Evolutionary conservation across 2,329 filamentous ascomycete genomes (phyloP).

Genomic region (Penicillium decumbens): DNA sequence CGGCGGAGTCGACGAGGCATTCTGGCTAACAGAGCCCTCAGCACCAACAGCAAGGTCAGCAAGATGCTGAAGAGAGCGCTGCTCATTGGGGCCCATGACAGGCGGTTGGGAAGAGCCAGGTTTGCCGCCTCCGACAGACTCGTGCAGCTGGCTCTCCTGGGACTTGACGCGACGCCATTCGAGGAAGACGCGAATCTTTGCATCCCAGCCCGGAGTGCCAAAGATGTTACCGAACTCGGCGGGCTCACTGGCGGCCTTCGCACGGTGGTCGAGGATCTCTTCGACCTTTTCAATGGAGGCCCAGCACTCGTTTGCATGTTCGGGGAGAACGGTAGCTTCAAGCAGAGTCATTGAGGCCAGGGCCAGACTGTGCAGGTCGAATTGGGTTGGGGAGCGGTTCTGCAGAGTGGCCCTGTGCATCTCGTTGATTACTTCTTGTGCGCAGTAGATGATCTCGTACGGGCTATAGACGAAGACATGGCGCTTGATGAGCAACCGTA

Average conservation of each 20-base stretch:
- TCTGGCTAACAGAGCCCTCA: conserved; percentile 35
- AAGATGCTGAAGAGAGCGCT: conserved; percentile 43
- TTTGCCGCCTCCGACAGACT: conserved; percentile 16
- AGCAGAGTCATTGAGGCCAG: conserved; percentile 42
- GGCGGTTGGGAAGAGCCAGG: conserved; percentile 27
- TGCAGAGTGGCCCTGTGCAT: conserved; percentile 34
- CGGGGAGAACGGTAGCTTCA: conserved; percentile 40
- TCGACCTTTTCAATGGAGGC: conserved; percentile 49
- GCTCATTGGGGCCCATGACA: conserved; percentile 40
- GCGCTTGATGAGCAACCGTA: conserved; percentile 41
- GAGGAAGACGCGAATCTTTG: conserved; percentile 40
- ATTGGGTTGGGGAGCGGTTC: conserved; percentile 34
- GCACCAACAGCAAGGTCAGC: conserved; percentile 44
- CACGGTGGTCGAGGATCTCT: conserved; percentile 46
- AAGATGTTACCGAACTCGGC: conserved; percentile 40
- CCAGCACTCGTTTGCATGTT: conserved; percentile 39
- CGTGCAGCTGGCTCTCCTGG: conserved; percentile 31
- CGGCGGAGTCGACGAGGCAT: conserved; percentile 27
- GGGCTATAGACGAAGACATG: conserved; percentile 42
- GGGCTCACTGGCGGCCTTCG: conserved; percentile 26
- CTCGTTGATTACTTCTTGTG: conserved; percentile 39
- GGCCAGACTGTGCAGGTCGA: conserved; percentile 41
- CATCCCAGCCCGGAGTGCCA: conserved; percentile 38
- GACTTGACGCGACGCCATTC: conserved; percentile 36
- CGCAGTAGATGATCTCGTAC: conserved; percentile 40